A percentile compares a stretch with the other conserved stretches of the same genome.
Evolutionary conservation across 345 rosid genomes (phyloP).

Genomic region (Aethionema arabicum): DNA sequence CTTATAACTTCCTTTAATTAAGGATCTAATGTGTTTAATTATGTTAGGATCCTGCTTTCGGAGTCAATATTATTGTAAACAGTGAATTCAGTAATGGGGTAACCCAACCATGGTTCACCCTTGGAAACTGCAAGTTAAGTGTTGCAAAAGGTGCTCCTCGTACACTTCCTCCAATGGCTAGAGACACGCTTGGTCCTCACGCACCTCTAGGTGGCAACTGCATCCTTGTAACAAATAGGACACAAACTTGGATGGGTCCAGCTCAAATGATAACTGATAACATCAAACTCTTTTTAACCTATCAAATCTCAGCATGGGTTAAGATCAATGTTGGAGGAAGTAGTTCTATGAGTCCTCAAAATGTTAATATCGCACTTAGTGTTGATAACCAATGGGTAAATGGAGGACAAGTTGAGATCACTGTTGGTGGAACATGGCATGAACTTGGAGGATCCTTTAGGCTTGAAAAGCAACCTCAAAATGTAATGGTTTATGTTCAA

Average conservation of each 20-base stretch:
- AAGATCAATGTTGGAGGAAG: conserved; percentile 54
- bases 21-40: neutral
- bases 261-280: conserved; percentile 81
- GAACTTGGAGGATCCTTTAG: conserved; percentile 83
- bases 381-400: conserved; percentile 86
- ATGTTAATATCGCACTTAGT: conserved; percentile 70
- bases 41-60: conserved; percentile 60
- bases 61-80: conserved; percentile 68
- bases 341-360: conserved; percentile 50
- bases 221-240: conserved; percentile 68
- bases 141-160: conserved; percentile 64
- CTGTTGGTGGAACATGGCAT: conserved; percentile 62
- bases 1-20: conserved; percentile 10
- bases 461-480: conserved; percentile 77
- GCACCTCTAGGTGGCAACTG: conserved; percentile 63
- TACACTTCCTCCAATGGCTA: conserved; percentile 77
- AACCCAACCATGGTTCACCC: conserved; percentile 70
- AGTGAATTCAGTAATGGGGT: conserved; percentile 51
- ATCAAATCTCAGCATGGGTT: conserved; percentile 91
- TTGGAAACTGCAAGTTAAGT: conserved; percentile 65
- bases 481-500: conserved; percentile 76
- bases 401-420: conserved; percentile 80
- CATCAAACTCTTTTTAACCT: conserved; percentile 69
- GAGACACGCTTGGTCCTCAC: conserved; percentile 68
- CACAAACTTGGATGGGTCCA: conserved; percentile 97